These are phyloP conservation scores for Debaryomyces sp. DNA, from an alignment of 1,139 yeast genomes.

Conservation along the genomic window DNA sequence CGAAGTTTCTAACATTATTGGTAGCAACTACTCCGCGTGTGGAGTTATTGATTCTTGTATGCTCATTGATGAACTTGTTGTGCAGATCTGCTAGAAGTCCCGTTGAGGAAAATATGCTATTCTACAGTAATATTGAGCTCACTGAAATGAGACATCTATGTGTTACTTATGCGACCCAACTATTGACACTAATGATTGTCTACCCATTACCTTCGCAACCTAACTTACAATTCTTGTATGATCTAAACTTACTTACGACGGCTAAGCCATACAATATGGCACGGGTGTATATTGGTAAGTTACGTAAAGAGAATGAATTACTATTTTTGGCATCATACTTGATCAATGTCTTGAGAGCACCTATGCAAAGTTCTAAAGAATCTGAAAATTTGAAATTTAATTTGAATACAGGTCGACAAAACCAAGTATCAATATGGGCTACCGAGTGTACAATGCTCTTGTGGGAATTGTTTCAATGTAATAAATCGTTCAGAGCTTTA, in stretches of 20 bases:
- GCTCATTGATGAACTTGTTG: conserved; percentile 68
- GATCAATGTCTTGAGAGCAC: conserved; percentile 47
- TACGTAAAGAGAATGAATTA: conserved; percentile 58
- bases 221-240: conserved; percentile 48
- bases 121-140: conserved; percentile 25
- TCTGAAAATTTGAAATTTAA: conserved; percentile 20
- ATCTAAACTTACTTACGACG: conserved; percentile 29
- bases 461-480: conserved; percentile 82
- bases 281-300: conserved; percentile 52
- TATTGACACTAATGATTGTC: conserved; percentile 61
- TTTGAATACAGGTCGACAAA: conserved; percentile 16
- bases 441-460: conserved; percentile 60
- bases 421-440: conserved; percentile 52
- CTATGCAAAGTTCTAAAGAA: conserved; percentile 30
- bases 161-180: conserved; percentile 61
- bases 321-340: conserved; percentile 49
- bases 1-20: conserved; percentile 58
- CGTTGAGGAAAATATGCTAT: conserved; percentile 40
- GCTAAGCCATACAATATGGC: conserved; percentile 49
- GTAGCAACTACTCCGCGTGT: conserved; percentile 55
- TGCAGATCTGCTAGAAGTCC: conserved; percentile 40
- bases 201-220: conserved; percentile 61
- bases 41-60: conserved; percentile 55
- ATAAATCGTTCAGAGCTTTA: conserved; percentile 51
- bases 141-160: conserved; percentile 55